Conservation (phyloP, 305 asterid genomes). For the Andrographis paniculata region DNA sequence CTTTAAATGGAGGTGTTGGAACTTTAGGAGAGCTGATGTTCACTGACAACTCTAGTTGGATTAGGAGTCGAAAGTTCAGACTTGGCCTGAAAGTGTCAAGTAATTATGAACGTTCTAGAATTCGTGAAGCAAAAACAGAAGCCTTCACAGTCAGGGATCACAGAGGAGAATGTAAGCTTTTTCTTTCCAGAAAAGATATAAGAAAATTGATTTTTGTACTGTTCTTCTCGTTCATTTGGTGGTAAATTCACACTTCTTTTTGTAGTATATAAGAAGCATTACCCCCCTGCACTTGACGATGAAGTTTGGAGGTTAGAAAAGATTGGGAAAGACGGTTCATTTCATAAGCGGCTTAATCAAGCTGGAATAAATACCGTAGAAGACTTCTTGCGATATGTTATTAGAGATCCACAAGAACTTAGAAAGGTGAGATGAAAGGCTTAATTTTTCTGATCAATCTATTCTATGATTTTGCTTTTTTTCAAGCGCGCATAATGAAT, state of each 20-base stretch:
- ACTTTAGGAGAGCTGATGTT: slow-evolving; percentile 83
- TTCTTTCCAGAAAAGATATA: slow-evolving; percentile 3
- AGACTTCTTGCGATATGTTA: slow-evolving; percentile 71
- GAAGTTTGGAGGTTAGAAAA: slow-evolving; percentile 98
- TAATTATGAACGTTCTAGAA: slow-evolving; percentile 41
- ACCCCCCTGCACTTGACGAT: slow-evolving; percentile 85
- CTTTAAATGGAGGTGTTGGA: slow-evolving; percentile 90
- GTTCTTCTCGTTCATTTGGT: slow-evolving; percentile 8
- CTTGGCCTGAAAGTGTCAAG: slow-evolving; percentile 72
- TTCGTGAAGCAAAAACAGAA: slow-evolving; percentile 92
- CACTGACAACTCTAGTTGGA: slow-evolving; percentile 98
- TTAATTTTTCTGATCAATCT: slow-evolving; percentile 7
- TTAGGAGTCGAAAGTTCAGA: slow-evolving; percentile 87
- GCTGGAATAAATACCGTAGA: slow-evolving; percentile 69
- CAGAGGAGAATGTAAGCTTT: slow-evolving; percentile 88
- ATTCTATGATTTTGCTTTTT: slow-evolving; percentile 8
- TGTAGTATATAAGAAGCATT: slow-evolving; percentile 95
- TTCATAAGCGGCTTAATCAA: slow-evolving; percentile 82
- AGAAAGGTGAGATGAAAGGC: slow-evolving; percentile 51
- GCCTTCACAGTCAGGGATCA: slow-evolving; percentile 97
- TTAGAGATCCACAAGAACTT: slow-evolving; percentile 72
- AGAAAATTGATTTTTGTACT: slow-evolving; percentile 1
- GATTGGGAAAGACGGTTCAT: slow-evolving; percentile 95
- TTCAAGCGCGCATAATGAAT: slow-evolving; percentile 16
- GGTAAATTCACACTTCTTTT: slow-evolving; percentile 15